These are phyloP conservation scores for Pyrenochaeta sp. DNA, from an alignment of 2,329 filamentous ascomycete species.

Conservation along the genomic window DNA sequence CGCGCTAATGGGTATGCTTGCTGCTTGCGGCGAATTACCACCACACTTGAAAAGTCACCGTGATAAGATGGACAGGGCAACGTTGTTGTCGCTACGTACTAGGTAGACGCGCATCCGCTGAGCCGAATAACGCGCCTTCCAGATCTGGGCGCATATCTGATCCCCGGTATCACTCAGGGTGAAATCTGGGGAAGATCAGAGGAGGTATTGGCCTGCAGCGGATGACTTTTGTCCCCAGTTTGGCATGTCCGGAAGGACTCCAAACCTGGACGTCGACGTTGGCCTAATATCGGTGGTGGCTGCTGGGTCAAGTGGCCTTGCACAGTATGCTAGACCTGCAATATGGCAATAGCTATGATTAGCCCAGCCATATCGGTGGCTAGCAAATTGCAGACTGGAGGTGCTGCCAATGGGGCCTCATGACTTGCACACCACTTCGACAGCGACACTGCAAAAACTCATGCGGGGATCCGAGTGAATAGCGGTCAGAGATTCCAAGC, in stretches of 20 bases:
- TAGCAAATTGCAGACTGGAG: slow-evolving; percentile 4
- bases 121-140: slow-evolving; percentile 15
- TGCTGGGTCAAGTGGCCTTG: slow-evolving; percentile 3
- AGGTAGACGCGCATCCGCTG: slow-evolving; percentile 16
- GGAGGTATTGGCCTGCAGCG: slow-evolving; percentile 5
- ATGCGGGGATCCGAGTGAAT: background rate
- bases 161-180: slow-evolving; percentile 15
- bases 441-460: too few relatives aligned
- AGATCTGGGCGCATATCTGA: slow-evolving; percentile 11
- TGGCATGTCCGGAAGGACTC: slow-evolving; percentile 2
- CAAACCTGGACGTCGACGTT: slow-evolving; percentile 2
- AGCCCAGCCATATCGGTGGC: slow-evolving; percentile 1
- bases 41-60: slow-evolving; percentile 11
- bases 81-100: slow-evolving; percentile 6
- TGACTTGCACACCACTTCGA: background rate
- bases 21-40: slow-evolving; percentile 12
- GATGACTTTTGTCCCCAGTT: slow-evolving; percentile 9
- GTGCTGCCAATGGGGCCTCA: background rate
- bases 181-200: slow-evolving; percentile 16
- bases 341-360: slow-evolving; percentile 8
- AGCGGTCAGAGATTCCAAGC: slow-evolving; percentile 2
- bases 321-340: slow-evolving; percentile 13
- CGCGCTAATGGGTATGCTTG: slow-evolving; percentile 12
- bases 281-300: slow-evolving; percentile 7
- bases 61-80: slow-evolving; percentile 15